Evolutionary conservation across 495 filamentous ascomycete genomes (phyloP), one percentile per base, ranked within the genome.

Genomic region (Talaromyces nanjingensis): DNA sequence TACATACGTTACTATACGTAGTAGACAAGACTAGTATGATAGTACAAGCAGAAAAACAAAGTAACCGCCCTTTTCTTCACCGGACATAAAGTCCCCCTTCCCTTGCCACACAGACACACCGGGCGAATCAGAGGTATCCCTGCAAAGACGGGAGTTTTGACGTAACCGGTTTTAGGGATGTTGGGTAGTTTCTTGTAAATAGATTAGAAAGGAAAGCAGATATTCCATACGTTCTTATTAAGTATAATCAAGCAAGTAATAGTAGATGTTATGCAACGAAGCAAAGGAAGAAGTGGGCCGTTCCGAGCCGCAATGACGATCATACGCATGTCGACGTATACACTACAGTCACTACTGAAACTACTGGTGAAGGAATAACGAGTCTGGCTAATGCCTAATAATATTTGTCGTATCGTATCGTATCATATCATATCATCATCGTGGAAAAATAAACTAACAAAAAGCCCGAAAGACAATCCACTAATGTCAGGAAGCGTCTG

Each of bases 401-500:
- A 27, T 22, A 22, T n/a, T 52, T 29, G n/a, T 56, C 7, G 2
- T 29, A 8, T 55, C 9, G 16, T 56, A 56, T 56, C 53, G 29
- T 37, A 22, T 33, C 56, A 24, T 37, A 59, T 59, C 56, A 59
- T 59, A 59, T 59, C 56, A 59, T 59, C 31, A 37, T 59, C 31
- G 31, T 22, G 31, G n/a, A 37, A 37, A 20, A 37, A 18, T 37
- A 59, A 59, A 20, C 2, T 7, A 59, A 37, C n/a, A 59, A 53
- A 54, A 33, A 20, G 60, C 25, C 16, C 14, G 27, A 31, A 16
- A 62, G 60, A 34, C 4, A 8, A 16, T 4, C 16, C 22, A 4
- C 16, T 33, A 33, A 20, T 34, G 60, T 62, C 60, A 62, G 27
- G 60, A 62, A 53, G 42, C 60, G 25, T 62, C 60, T 34, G 60